These are phyloP conservation scores for Colletotrichum sp. DNA, from an alignment of 2,329 filamentous ascomycete genomes.

Conservation along the genomic window DNA sequence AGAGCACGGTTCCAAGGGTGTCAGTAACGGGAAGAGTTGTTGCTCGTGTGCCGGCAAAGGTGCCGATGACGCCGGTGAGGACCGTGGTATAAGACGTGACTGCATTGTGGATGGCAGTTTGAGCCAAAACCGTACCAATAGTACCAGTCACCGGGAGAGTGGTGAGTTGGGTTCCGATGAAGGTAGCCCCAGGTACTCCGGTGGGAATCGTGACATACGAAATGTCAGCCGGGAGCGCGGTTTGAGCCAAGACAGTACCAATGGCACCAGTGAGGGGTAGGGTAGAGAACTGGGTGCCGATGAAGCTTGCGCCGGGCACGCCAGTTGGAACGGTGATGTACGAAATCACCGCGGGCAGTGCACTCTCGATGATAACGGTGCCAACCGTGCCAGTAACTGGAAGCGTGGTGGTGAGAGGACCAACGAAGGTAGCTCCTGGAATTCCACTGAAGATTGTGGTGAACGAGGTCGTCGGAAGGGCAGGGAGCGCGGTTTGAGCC, in stretches of 20 bases:
- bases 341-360: neutral
- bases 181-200: neutral
- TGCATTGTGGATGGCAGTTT: neutral
- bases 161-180: neutral
- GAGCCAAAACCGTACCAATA: neutral
- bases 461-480: neutral
- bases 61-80: neutral
- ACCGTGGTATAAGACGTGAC: conserved; percentile 1
- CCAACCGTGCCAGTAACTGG: neutral
- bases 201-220: neutral
- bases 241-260: neutral
- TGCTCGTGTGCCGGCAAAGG: neutral
- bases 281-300: neutral
- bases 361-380: neutral
- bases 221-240: neutral
- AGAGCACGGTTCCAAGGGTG: neutral
- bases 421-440: neutral
- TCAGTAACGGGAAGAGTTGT: neutral
- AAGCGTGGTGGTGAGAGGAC: neutral
- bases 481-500: neutral
- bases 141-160: neutral
- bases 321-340: neutral
- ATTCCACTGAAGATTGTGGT: neutral
- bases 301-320: neutral
- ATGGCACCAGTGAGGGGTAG: neutral